Base-by-base conservation (phyloP, 2,329 filamentous ascomycete genomes). In the Hypoxylon sp. region DNA sequence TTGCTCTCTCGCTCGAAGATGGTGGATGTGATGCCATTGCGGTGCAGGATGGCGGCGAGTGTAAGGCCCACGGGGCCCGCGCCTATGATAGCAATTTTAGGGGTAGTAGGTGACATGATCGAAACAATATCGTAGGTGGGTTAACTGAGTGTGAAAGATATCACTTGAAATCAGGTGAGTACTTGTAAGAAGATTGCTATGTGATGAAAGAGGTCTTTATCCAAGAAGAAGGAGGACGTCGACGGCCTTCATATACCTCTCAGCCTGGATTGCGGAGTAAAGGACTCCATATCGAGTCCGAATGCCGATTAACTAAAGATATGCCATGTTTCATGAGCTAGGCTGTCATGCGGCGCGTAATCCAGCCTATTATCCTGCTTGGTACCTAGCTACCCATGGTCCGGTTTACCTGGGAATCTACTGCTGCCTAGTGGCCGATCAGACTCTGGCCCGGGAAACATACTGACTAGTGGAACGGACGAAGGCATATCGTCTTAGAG, bases 1-100 rank as follows among this genome's bases (percentile, higher is more conserved):
- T 65, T 70, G 37, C 39, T 64, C 16, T 78, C 74, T 3, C 74
- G 72, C 63, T 79, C 77, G 46, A 75, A 79, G 14, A 79, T 50
- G 7, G 62, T 70, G 47, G 54, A 71, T 5, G 63, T 27, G 30
- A 77, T 75, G 14, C 65, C 63, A 46, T 74, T 71, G 29, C 63
- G 68, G 51, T 74, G 70, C 16, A 78, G 61, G 47, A 78, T 74
- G 30, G 70, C 70, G 2, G 75, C 76, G 41, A 78, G 72, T 14
- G 71, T 74, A 34, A 78, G 68, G 41, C 76, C 76, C 3, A 68
- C 74, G 5, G 76, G 76, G 3, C 76, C 76, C 6, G 71, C 75
- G 54, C 74, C 76, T 30, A 77, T 69, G 64, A 78, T 74, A 21
- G 77, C 72, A 21, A 78, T 74, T 52, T 48, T 67, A 14, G 68